A percentile compares a stretch with the other conserved stretches of the same genome.
phyloP scores from a whole-genome alignment of 371 early-diverging fungal genomes.

The Mucor circinelloides region DNA sequence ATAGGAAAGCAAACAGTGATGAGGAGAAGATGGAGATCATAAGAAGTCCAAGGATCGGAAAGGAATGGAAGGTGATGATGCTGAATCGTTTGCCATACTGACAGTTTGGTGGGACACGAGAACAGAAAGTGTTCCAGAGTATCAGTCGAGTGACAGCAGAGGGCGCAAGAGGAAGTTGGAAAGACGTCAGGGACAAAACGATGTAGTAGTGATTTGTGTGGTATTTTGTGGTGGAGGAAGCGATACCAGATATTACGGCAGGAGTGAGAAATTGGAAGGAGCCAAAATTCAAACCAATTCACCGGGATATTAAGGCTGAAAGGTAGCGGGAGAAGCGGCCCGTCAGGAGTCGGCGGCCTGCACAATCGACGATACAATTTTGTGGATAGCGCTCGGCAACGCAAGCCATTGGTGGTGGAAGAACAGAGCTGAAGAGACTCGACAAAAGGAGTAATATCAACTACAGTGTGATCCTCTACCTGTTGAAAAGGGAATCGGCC shows the following conservation, averaged over 20 bases:
- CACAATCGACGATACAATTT: not conserved
- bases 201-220: too few relatives aligned
- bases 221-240: too few relatives aligned
- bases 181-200: too few relatives aligned
- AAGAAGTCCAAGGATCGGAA: not conserved
- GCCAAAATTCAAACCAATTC: too few relatives aligned
- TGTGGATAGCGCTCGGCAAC: not conserved
- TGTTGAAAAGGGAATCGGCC: not conserved
- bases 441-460: not conserved
- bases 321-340: not conserved
- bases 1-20: not conserved
- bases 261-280: too few relatives aligned
- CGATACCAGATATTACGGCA: too few relatives aligned
- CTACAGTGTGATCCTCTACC: not conserved
- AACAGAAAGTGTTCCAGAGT: conserved; percentile 1
- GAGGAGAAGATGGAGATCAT: not conserved
- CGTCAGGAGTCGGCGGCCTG: not conserved
- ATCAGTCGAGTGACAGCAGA: not conserved
- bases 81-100: not conserved
- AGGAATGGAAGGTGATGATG: not conserved
- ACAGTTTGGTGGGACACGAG: conserved; percentile 1
- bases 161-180: too few relatives aligned
- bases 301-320: too few relatives aligned
- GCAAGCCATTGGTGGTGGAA: too few relatives aligned
- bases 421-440: not conserved